Evolutionary conservation across 345 rosid species (phyloP).

Genomic region (Euphorbia lathyris): DNA sequence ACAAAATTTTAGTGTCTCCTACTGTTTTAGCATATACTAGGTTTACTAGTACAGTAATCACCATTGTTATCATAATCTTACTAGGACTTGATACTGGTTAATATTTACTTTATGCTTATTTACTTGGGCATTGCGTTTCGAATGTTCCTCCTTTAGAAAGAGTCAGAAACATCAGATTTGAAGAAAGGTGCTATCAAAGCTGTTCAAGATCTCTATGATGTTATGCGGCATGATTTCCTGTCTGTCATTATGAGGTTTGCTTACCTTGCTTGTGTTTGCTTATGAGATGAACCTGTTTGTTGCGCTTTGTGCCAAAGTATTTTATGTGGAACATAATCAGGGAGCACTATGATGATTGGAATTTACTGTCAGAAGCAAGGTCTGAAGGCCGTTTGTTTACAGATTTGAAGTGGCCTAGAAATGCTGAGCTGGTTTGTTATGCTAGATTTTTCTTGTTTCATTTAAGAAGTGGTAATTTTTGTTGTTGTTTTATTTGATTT

Average conservation of each 20-base stretch:
- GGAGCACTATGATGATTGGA: slow-evolving; percentile 79
- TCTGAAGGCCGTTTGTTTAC: slow-evolving; percentile 84
- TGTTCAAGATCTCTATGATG: slow-evolving; percentile 96
- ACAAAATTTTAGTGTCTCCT: background rate
- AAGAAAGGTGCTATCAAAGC: slow-evolving; percentile 83
- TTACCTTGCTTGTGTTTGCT: slow-evolving; percentile 15
- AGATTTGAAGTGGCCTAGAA: slow-evolving; percentile 85
- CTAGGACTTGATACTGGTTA: background rate
- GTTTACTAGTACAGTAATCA: background rate
- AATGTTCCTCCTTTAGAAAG: slow-evolving; percentile 52
- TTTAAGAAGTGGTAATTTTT: slow-evolving; percentile 13
- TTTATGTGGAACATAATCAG: slow-evolving; percentile 34
- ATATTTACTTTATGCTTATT: background rate
- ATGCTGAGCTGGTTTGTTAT: slow-evolving; percentile 68
- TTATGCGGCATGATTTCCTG: slow-evolving; percentile 77
- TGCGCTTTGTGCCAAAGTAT: slow-evolving; percentile 9
- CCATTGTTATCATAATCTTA: background rate
- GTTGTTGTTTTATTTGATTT: slow-evolving; percentile 15
- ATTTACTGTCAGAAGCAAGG: slow-evolving; percentile 69
- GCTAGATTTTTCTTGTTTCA: slow-evolving; percentile 8
- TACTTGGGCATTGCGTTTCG: slow-evolving; percentile 3
- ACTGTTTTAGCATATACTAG: background rate
- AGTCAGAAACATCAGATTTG: slow-evolving; percentile 57
- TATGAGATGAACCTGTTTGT: slow-evolving; percentile 2
- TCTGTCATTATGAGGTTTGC: slow-evolving; percentile 67